Evolutionary conservation across 352 stramenopile genomes (phyloP), one percentile per base, ranked within the genome.

Genomic region (Chrysophaeum taylorii): DNA sequence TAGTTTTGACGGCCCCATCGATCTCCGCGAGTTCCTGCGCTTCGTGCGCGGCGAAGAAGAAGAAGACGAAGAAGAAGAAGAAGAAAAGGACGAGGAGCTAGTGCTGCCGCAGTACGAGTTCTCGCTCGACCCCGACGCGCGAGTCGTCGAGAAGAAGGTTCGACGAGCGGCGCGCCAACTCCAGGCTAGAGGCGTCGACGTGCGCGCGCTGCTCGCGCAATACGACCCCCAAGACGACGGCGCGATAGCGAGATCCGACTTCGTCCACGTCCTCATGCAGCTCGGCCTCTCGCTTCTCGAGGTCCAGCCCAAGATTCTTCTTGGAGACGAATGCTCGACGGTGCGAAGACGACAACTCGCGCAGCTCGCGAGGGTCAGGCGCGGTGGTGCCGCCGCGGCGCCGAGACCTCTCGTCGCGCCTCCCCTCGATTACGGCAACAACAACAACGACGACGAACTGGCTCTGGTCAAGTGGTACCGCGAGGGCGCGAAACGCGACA

Each of bases 251-350:
- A 84, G 89, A 12, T 85, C 91, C 23, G 88, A 95, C 69, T 94
- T 96, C 76, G 76, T 95, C 27, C 86, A 95, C 73, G 77, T 94
- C n/a, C 78, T 95, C 36, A 94, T 95, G 88, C 87, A 95, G 69
- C 75, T 96, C 25, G 90, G 90, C 0, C 87, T 96, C 54, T 89
- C 80, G 33, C 68, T 96, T 0, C 70, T 94, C 0, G 81, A 85
- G 14, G 70, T 83, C 35, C 16, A 68, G 27, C 39, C 39, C 36
- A 31, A 25, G 33, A 42, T 18, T 27, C 27, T 16, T 15, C 14
- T 35, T 18, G 69, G 21, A 27, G 57, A 52, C 4, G 16, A n/a
- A 29, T 21, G 25, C 14, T 14, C 15, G 29, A 33, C 36, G 31
- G 21, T 64, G 25, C n/a, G 52, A 2, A 18, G 45, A n/a, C 31